phyloP scores from a whole-genome alignment of 2,329 filamentous ascomycete genomes.

The Fusarium cicatricum region DNA sequence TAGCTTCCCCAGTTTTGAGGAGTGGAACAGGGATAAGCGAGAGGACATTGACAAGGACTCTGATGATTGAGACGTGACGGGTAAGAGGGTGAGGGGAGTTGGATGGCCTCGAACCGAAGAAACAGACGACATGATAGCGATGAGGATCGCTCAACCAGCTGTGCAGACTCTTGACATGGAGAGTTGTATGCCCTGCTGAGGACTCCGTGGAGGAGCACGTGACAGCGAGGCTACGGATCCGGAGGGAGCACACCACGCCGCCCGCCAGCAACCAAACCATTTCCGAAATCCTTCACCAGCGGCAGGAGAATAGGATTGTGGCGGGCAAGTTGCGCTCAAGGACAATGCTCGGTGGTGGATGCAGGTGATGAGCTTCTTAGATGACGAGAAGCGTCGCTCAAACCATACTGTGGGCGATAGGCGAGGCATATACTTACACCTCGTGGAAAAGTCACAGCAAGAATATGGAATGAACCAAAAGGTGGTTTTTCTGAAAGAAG shows the following conservation, averaged over 20 bases:
- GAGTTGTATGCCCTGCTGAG: constrained; percentile 6
- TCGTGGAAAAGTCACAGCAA: constrained; percentile 14
- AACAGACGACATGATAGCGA: constrained; percentile 26
- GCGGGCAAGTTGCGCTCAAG: constrained; percentile 27
- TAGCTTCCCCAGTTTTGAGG: constrained; percentile 78
- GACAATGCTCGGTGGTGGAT: constrained; percentile 24
- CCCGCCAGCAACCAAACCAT: constrained; percentile 17
- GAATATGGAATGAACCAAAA: constrained; percentile 8
- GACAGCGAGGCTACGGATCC: constrained; percentile 27
- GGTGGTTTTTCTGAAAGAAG: constrained; percentile 5
- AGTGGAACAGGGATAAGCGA: constrained; percentile 60
- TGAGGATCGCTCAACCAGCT: constrained; percentile 14
- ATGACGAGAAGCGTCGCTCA: constrained; percentile 20
- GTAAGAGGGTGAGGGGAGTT: constrained; percentile 25
- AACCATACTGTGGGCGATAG: constrained; percentile 24
- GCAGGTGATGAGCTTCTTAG: constrained; percentile 17
- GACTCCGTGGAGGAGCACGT: constrained; percentile 21
- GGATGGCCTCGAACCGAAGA: constrained; percentile 28
- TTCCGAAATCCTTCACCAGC: constrained; percentile 2
- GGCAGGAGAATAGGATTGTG: constrained; percentile 15
- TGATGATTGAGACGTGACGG: constrained; percentile 35
- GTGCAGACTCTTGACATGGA: constrained; percentile 11
- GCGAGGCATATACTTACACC: constrained; percentile 27
- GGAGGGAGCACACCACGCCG: constrained; percentile 17
- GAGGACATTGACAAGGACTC: constrained; percentile 36